These are phyloP conservation scores for Cladosporium sp. DNA, from an alignment of 2,329 filamentous ascomycete genomes.

Conservation along the genomic window DNA sequence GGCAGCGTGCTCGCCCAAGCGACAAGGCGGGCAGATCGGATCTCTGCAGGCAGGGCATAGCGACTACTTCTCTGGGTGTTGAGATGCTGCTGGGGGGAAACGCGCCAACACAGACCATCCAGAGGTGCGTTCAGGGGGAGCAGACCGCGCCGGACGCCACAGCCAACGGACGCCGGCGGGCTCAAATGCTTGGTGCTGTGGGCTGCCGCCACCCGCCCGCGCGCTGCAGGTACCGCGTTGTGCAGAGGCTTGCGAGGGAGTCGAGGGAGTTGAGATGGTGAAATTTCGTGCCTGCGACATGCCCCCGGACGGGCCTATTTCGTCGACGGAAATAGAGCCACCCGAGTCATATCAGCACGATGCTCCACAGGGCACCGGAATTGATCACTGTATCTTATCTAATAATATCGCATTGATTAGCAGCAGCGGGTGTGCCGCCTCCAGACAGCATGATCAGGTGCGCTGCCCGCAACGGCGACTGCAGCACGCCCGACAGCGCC, in stretches of 20 bases:
- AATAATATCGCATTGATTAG: no score
- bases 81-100: not conserved
- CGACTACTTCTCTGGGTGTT: not conserved
- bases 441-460: not conserved
- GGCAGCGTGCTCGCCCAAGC: not conserved
- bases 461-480: not conserved
- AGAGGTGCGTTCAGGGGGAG: slow-evolving; percentile 4
- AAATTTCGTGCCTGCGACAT: not conserved
- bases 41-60: not conserved
- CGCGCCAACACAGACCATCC: not conserved
- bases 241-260: not conserved
- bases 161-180: no score
- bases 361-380: no score
- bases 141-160: not conserved
- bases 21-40: not conserved
- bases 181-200: slow-evolving; percentile 8
- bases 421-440: no score
- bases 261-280: not conserved
- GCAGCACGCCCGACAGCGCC: not conserved
- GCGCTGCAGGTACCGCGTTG: not conserved
- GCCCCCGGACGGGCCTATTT: slow-evolving; percentile 1
- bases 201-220: not conserved
- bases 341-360: not conserved
- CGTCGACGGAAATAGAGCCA: not conserved
- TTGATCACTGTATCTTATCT: no score